These are phyloP conservation scores for Candida ovalis DNA, from an alignment of 805 yeast species.

Conservation along the genomic window DNA sequence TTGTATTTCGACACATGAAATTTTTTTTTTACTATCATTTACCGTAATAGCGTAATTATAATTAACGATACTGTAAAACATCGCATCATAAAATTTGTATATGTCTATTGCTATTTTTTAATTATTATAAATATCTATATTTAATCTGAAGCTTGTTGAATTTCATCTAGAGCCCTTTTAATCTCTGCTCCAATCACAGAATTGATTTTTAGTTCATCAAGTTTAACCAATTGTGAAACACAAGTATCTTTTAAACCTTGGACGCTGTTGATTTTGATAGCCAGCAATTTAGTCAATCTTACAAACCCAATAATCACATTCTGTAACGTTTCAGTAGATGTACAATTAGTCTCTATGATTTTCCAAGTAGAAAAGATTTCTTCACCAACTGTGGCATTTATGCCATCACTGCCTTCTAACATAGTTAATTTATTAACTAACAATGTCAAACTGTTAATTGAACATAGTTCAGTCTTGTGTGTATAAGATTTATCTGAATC, in stretches of 20 bases:
- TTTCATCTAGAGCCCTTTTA: conserved; percentile 17
- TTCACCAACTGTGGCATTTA: not conserved
- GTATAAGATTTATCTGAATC: conserved; percentile 10
- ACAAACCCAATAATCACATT: conserved; percentile 52
- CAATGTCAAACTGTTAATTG: conserved; percentile 23
- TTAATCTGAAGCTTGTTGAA: not conserved
- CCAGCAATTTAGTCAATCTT: conserved; percentile 19
- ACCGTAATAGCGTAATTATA: not conserved
- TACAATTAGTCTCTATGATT: conserved; percentile 10
- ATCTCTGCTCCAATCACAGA: conserved; percentile 42
- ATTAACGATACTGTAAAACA: no score
- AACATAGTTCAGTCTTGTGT: conserved; percentile 19
- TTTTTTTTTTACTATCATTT: not conserved
- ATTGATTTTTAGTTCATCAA: conserved; percentile 38
- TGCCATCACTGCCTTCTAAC: not conserved
- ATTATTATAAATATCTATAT: not conserved
- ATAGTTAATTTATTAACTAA: conserved; percentile 9
- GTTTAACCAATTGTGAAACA: conserved; percentile 29
- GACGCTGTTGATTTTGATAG: conserved; percentile 1
- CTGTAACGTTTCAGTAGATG: conserved; percentile 36
- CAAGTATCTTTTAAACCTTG: conserved; percentile 45
- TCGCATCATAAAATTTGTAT: not conserved
- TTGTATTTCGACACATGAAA: not conserved
- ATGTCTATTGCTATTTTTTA: not conserved
- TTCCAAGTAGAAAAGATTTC: conserved; percentile 14